Percentiles rank a stretch among this genome's conserved stretches.
Evolutionary conservation across 2,329 filamentous ascomycete genomes (phyloP).

Genomic region (Diaporthe sp.): DNA sequence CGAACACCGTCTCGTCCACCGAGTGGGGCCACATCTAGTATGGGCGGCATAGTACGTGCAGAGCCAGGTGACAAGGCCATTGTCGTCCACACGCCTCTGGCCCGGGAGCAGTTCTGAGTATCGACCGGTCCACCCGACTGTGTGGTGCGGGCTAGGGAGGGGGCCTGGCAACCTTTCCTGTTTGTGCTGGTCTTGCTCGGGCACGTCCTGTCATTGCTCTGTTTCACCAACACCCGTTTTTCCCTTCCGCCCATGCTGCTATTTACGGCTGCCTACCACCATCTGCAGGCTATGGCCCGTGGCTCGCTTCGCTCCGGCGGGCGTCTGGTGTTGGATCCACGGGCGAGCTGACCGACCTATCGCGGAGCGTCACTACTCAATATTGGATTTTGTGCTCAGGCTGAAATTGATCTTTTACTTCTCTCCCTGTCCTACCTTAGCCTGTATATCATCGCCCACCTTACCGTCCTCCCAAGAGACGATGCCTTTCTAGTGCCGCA

Average conservation of each 20-base stretch:
- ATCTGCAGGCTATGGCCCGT: slow-evolving; percentile 31
- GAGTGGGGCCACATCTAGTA: slow-evolving; percentile 3
- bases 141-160: slow-evolving; percentile 26
- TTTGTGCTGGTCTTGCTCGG: slow-evolving; percentile 33
- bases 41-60: slow-evolving; percentile 1
- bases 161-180: slow-evolving; percentile 7
- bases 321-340: slow-evolving; percentile 31
- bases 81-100: slow-evolving; percentile 22
- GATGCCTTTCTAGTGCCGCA: slow-evolving; percentile 36
- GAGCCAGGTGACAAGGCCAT: slow-evolving; percentile 6
- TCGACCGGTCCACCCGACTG: slow-evolving; percentile 32
- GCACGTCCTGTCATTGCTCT: slow-evolving; percentile 38
- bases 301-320: slow-evolving; percentile 38
- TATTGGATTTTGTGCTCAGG: slow-evolving; percentile 32
- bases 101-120: slow-evolving; percentile 2
- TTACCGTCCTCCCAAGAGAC: slow-evolving; percentile 31
- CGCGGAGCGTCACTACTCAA: slow-evolving; percentile 21
- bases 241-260: slow-evolving; percentile 30
- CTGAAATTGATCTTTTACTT: slow-evolving; percentile 27
- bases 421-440: slow-evolving; percentile 31
- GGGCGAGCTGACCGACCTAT: slow-evolving; percentile 33
- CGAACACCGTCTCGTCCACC: background rate
- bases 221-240: slow-evolving; percentile 38
- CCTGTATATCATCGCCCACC: slow-evolving; percentile 31
- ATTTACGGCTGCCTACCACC: slow-evolving; percentile 36